phyloP scores from a whole-genome alignment of 257 asterid genomes.

The Solanum chiquidenum region DNA sequence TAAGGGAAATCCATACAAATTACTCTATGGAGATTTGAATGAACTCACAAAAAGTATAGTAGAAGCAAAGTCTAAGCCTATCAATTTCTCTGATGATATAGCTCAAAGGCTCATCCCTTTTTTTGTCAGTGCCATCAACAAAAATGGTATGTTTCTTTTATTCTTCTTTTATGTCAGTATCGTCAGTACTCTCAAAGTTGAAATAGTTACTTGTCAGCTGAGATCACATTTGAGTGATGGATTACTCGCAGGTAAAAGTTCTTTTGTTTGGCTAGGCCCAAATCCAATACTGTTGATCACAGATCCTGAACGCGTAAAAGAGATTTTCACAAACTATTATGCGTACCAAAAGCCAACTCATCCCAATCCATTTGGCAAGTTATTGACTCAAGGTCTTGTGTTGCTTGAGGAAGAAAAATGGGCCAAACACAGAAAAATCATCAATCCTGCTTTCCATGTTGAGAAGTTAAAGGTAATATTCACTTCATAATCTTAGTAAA shows the following conservation, averaged over 20 bases:
- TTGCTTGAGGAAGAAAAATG: conserved; percentile 33
- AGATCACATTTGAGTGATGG: not conserved
- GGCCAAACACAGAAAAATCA: conserved; percentile 46
- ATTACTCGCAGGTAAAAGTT: conserved; percentile 26
- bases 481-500: not conserved
- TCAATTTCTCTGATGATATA: conserved; percentile 18
- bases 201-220: no score
- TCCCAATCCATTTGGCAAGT: conserved; percentile 25
- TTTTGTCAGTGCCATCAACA: not conserved
- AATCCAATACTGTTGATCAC: conserved; percentile 23
- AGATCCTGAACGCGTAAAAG: conserved; percentile 38
- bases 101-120: conserved; percentile 20
- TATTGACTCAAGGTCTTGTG: conserved; percentile 25
- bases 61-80: conserved; percentile 26
- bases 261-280: conserved; percentile 49
- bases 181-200: no score
- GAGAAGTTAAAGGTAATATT: conserved; percentile 17
- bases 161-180: not conserved
- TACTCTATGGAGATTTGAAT: conserved; percentile 23
- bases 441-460: conserved; percentile 51
- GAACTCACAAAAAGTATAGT: not conserved
- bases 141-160: conserved; percentile 18
- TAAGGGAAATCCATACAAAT: conserved; percentile 20
- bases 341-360: conserved; percentile 13
- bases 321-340: conserved; percentile 19